phyloP scores from a whole-genome alignment of 345 rosid species.

The Camelina laxa region DNA sequence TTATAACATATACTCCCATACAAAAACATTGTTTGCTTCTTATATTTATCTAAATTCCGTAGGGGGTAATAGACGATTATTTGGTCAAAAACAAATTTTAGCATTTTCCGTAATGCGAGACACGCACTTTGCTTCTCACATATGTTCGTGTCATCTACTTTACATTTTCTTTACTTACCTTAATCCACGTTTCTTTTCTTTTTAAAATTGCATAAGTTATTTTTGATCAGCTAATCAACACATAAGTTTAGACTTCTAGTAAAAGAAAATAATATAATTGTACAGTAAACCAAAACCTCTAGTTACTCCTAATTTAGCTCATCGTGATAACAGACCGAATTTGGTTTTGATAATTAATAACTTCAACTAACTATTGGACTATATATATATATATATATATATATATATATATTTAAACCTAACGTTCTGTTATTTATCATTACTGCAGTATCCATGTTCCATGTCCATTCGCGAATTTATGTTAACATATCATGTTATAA shows the following conservation, averaged over 20 bases:
- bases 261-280: background rate
- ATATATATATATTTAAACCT: too few species aligned
- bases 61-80: background rate
- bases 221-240: background rate
- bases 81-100: background rate
- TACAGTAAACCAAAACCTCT: background rate
- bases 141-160: slow-evolving; percentile 27
- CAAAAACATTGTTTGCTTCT: background rate
- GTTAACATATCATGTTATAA: slow-evolving; percentile 11
- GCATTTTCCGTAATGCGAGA: slow-evolving; percentile 18
- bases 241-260: background rate
- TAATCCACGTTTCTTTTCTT: background rate
- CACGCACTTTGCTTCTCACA: slow-evolving; percentile 25
- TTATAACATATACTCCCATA: too few species aligned
- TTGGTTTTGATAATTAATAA: background rate
- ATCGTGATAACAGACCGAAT: background rate
- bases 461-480: background rate
- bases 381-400: too few species aligned
- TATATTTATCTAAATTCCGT: background rate
- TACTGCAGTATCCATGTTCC: background rate
- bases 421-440: background rate
- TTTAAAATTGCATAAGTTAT: background rate
- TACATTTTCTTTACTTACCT: background rate
- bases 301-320: background rate
- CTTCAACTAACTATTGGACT: background rate